phyloP scores from a whole-genome alignment of 169 alveolate species.

The Eimeria maxima region DNA sequence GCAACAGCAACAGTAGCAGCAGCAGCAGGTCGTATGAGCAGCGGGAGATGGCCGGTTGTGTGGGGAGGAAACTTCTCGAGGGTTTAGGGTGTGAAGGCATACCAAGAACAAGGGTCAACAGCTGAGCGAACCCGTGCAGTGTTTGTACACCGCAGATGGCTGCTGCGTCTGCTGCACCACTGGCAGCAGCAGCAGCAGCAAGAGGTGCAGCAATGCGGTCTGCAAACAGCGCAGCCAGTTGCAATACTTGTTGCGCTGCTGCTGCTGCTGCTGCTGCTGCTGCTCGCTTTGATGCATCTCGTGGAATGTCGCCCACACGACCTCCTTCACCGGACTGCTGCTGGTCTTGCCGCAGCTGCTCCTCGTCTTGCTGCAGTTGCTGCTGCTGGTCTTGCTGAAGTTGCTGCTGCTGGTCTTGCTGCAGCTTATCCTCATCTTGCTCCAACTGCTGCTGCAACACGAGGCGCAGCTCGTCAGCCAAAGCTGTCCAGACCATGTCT shows the following conservation, averaged over 20 bases:
- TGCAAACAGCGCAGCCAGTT: slow-evolving; percentile 40
- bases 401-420: slow-evolving; percentile 1
- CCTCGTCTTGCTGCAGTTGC: background rate
- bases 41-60: background rate
- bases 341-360: background rate
- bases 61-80: background rate
- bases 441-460: background rate
- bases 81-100: too few species aligned
- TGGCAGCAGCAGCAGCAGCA: slow-evolving; percentile 68
- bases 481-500: slow-evolving; percentile 41
- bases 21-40: background rate
- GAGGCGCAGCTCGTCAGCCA: slow-evolving; percentile 19
- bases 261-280: slow-evolving; percentile 40
- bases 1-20: slow-evolving; percentile 48
- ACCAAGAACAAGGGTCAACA: slow-evolving; percentile 6
- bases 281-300: background rate
- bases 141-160: slow-evolving; percentile 45
- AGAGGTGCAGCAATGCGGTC: slow-evolving; percentile 49
- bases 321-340: background rate
- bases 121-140: slow-evolving; percentile 42
- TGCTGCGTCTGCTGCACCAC: background rate
- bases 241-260: slow-evolving; percentile 18
- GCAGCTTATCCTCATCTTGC: slow-evolving; percentile 4
- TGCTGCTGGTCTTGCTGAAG: background rate
- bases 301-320: background rate